Percentiles rank a stretch among this genome's conserved stretches.
phyloP scores from a whole-genome alignment of 1,139 yeast genomes.

The Yamadazyma siamensis region DNA sequence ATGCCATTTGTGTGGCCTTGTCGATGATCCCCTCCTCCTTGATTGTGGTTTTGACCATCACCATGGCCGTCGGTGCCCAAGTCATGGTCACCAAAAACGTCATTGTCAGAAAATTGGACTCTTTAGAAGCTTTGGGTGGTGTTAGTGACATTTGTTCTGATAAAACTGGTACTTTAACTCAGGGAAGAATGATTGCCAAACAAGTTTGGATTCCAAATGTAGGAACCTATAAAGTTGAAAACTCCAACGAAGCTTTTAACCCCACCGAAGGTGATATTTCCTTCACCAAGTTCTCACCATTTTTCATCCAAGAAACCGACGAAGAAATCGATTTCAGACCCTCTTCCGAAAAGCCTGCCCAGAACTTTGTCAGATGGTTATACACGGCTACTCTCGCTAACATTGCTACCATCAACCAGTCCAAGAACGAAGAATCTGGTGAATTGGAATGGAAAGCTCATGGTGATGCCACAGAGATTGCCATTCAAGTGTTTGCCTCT shows the following conservation, averaged over 20 bases:
- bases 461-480: conserved; percentile 85
- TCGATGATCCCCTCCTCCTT: conserved; percentile 84
- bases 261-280: conserved; percentile 63
- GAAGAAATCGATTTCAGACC: conserved; percentile 33
- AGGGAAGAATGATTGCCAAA: conserved; percentile 73
- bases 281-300: conserved; percentile 40
- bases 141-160: conserved; percentile 81
- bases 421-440: conserved; percentile 21
- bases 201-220: conserved; percentile 74
- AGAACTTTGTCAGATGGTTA: conserved; percentile 46
- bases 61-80: conserved; percentile 85
- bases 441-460: conserved; percentile 58
- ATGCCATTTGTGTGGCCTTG: conserved; percentile 78
- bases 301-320: conserved; percentile 31
- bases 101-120: conserved; percentile 73
- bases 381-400: conserved; percentile 68
- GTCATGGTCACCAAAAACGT: conserved; percentile 72
- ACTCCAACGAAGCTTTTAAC: conserved; percentile 67
- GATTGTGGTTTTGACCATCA: conserved; percentile 78
- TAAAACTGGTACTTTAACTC: conserved; percentile 79
- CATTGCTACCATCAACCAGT: conserved; percentile 56
- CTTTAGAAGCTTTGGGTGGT: conserved; percentile 77
- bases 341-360: conserved; percentile 21
- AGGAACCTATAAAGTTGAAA: conserved; percentile 62
- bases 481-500: conserved; percentile 69